These are phyloP conservation scores for Boletellus sp. DNA, from an alignment of 1,284 basidiomycete species.

Conservation along the genomic window DNA sequence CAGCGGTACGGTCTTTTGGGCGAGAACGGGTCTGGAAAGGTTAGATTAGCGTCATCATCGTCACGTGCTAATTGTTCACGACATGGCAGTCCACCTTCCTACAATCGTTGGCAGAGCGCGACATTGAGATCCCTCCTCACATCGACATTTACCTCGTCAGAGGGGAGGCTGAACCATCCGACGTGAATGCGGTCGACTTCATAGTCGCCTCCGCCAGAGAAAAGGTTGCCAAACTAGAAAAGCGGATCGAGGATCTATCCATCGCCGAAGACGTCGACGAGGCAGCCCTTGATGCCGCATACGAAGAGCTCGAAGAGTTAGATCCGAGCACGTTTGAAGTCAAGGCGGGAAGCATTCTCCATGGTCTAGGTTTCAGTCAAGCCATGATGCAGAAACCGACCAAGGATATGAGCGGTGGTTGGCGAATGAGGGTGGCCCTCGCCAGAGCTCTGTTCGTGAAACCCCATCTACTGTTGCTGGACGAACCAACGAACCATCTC, in stretches of 20 bases:
- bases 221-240: conserved; percentile 95
- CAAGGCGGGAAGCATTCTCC: conserved; percentile 93
- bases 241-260: conserved; percentile 92
- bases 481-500: conserved; percentile 87
- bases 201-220: conserved; percentile 90
- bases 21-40: conserved; percentile 98
- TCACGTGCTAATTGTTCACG: conserved; percentile 9
- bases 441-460: conserved; percentile 95
- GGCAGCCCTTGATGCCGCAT: conserved; percentile 76
- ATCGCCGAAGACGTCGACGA: conserved; percentile 90
- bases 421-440: conserved; percentile 98
- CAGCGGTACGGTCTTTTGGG: conserved; percentile 94
- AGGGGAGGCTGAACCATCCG: conserved; percentile 96
- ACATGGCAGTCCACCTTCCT: conserved; percentile 57
- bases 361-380: conserved; percentile 91
- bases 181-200: conserved; percentile 94
- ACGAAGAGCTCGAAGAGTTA: conserved; percentile 96
- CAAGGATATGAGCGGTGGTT: conserved; percentile 98
- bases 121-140: conserved; percentile 92
- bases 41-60: conserved; percentile 38
- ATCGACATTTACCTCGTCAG: conserved; percentile 97
- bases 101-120: conserved; percentile 82
- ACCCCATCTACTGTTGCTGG: conserved; percentile 90
- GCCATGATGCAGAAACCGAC: conserved; percentile 96
- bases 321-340: conserved; percentile 95